Conservation (phyloP, 2,329 filamentous ascomycete genomes). For the Penicillium sp. region DNA sequence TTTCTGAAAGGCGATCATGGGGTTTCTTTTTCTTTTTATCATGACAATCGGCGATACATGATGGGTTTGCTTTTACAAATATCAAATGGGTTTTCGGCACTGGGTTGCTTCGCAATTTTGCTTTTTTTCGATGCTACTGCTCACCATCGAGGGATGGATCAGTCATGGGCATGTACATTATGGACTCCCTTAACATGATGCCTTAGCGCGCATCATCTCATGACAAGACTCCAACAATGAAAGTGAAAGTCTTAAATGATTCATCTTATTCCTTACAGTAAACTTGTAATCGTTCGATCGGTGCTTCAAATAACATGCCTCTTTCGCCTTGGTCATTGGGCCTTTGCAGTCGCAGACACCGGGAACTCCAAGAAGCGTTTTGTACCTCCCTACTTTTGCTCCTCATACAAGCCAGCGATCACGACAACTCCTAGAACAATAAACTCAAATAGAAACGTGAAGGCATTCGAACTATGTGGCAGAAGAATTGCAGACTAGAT, state of each 20-base stretch:
- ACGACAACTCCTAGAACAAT: too few species aligned
- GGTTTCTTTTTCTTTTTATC: slow-evolving; percentile 37
- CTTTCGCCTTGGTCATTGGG: too few species aligned
- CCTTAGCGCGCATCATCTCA: slow-evolving; percentile 32
- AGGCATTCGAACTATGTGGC: not conserved
- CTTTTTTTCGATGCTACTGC: slow-evolving; percentile 33
- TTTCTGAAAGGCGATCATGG: slow-evolving; percentile 42
- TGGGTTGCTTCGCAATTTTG: slow-evolving; percentile 36
- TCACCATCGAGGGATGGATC: slow-evolving; percentile 27
- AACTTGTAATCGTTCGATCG: not conserved
- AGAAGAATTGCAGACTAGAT: too few species aligned
- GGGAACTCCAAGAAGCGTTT: too few species aligned
- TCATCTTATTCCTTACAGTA: slow-evolving; percentile 7
- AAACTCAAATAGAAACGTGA: not conserved
- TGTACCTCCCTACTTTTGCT: too few species aligned
- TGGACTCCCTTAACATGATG: slow-evolving; percentile 26
- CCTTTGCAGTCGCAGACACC: too few species aligned
- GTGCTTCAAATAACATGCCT: too few species aligned
- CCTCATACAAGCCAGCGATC: not conserved
- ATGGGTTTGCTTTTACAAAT: slow-evolving; percentile 43
- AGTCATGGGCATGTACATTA: slow-evolving; percentile 40
- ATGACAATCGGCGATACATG: slow-evolving; percentile 45
- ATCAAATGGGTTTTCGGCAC: slow-evolving; percentile 40
- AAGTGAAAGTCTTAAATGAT: slow-evolving; percentile 31
- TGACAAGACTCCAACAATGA: slow-evolving; percentile 38